phyloP scores from a whole-genome alignment of 768 basidiomycete species.

The Xanthoconium purpureum region DNA sequence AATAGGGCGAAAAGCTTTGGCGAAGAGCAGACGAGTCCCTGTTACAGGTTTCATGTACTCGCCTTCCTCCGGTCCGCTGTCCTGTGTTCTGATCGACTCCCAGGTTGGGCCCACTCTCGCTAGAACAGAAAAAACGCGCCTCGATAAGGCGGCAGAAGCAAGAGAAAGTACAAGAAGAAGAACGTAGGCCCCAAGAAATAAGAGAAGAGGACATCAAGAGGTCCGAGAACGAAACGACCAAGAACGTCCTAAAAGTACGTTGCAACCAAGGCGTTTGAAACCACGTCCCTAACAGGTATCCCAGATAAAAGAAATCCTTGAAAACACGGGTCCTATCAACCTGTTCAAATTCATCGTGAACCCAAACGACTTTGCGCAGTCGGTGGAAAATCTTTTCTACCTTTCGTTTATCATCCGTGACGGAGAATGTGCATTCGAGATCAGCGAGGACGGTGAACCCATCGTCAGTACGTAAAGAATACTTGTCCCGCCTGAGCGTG shows the following conservation, averaged over 20 bases:
- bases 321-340: slow-evolving; percentile 54
- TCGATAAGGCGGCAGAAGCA: slow-evolving; percentile 59
- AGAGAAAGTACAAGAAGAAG: slow-evolving; percentile 69
- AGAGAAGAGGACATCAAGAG: slow-evolving; percentile 79
- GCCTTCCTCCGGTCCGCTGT: slow-evolving; percentile 20
- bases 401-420: slow-evolving; percentile 90
- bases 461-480: slow-evolving; percentile 57
- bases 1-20: slow-evolving; percentile 80
- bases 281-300: background rate
- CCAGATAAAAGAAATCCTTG: slow-evolving; percentile 63
- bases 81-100: slow-evolving; percentile 14
- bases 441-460: slow-evolving; percentile 65
- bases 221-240: slow-evolving; percentile 85
- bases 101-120: slow-evolving; percentile 88
- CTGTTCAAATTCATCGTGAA: slow-evolving; percentile 88
- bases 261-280: background rate
- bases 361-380: slow-evolving; percentile 87
- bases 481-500: background rate
- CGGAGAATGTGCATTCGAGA: slow-evolving; percentile 73
- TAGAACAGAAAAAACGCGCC: slow-evolving; percentile 78
- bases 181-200: slow-evolving; percentile 73
- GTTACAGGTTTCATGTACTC: slow-evolving; percentile 84
- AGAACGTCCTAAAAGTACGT: slow-evolving; percentile 73
- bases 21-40: slow-evolving; percentile 75
- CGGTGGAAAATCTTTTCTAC: slow-evolving; percentile 96